phyloP scores from a whole-genome alignment of 768 basidiomycete genomes.

The Tephrocybe sp. region DNA sequence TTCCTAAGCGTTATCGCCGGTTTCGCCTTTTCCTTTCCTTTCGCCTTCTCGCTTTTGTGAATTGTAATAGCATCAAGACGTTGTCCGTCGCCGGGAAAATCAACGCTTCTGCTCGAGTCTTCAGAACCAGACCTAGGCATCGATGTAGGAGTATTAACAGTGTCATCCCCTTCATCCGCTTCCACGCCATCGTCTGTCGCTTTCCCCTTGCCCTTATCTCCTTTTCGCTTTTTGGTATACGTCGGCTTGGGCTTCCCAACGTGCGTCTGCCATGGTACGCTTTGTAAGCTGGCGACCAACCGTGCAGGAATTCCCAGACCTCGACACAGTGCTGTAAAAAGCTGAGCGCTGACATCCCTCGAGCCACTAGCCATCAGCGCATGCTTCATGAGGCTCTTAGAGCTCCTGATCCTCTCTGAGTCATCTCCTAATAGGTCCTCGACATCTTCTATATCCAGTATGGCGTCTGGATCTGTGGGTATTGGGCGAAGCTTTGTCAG shows the following conservation, averaged over 20 bases:
- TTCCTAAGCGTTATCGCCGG: constrained; percentile 60
- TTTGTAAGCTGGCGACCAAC: constrained; percentile 86
- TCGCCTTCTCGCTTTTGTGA: constrained; percentile 44
- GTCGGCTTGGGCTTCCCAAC: constrained; percentile 54
- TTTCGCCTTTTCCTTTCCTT: constrained; percentile 55
- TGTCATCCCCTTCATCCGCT: constrained; percentile 36
- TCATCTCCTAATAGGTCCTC: constrained; percentile 49
- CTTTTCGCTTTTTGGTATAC: constrained; percentile 35
- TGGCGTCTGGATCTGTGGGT: constrained; percentile 24
- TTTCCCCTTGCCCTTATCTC: constrained; percentile 34
- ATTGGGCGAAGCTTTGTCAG: constrained; percentile 31
- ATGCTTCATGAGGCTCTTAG: constrained; percentile 93
- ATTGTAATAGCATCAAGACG: constrained; percentile 35
- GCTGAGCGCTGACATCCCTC: constrained; percentile 82
- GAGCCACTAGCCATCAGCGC: constrained; percentile 77
- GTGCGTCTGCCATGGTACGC: constrained; percentile 83
- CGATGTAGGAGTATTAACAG: constrained; percentile 22
- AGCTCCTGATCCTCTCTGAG: constrained; percentile 67
- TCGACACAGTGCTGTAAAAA: constrained; percentile 89
- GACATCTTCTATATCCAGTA: constrained; percentile 39
- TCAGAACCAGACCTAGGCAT: constrained; percentile 23
- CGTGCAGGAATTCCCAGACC: constrained; percentile 84
- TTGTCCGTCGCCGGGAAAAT: constrained; percentile 37
- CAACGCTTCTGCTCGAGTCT: constrained; percentile 28
- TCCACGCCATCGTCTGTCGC: constrained; percentile 23